These are phyloP conservation scores for Talaromyces sp. DNA, from an alignment of 2,329 filamentous ascomycete species.

Conservation along the genomic window DNA sequence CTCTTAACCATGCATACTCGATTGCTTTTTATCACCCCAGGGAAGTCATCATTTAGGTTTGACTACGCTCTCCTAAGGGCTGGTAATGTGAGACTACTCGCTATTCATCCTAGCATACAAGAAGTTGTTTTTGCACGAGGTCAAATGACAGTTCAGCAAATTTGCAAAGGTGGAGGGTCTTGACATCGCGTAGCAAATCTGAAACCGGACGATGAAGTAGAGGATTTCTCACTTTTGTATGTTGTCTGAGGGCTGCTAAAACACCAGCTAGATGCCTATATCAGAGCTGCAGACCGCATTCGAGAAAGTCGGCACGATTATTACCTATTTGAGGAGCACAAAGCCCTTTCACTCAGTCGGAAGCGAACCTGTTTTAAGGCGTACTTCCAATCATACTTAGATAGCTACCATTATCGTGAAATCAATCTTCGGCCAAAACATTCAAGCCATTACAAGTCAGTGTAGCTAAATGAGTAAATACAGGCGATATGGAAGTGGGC, in stretches of 20 bases:
- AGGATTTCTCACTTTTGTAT: background rate
- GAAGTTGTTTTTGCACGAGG: background rate
- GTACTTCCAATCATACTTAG: too few species aligned
- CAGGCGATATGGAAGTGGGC: background rate
- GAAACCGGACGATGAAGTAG: background rate
- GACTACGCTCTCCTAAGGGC: background rate
- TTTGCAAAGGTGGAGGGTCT: background rate
- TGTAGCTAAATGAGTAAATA: background rate
- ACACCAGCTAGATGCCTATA: background rate
- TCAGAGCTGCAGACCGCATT: background rate
- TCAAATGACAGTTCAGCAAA: background rate
- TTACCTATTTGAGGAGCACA: background rate
- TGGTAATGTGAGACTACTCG: background rate
- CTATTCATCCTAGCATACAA: background rate
- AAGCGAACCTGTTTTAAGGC: too few species aligned
- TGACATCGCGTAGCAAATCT: background rate
- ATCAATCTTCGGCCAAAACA: too few species aligned
- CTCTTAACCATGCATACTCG: background rate
- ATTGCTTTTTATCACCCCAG: background rate
- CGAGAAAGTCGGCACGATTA: background rate
- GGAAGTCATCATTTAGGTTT: background rate
- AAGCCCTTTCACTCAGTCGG: background rate
- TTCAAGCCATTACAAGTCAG: background rate
- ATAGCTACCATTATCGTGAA: too few species aligned
- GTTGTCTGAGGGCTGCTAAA: background rate